Conservation (phyloP, 352 stramenopile genomes). For the Phytophthora ramorum region DNA sequence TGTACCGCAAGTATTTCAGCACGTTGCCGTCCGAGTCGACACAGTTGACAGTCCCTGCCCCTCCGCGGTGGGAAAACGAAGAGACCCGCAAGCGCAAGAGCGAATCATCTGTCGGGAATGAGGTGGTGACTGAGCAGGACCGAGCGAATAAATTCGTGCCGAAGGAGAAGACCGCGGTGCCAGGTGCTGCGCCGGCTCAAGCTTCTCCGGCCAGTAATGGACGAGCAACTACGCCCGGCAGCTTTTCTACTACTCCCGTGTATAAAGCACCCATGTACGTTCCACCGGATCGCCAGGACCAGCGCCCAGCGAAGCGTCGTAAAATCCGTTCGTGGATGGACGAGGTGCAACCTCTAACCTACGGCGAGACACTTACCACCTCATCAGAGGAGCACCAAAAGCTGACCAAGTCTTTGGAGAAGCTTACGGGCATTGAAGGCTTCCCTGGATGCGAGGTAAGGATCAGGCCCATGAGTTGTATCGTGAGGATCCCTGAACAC, state of each 20-base stretch:
- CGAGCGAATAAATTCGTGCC: constrained; percentile 64
- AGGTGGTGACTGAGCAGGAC: constrained; percentile 79
- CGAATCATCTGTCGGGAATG: constrained; percentile 49
- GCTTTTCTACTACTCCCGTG: constrained; percentile 46
- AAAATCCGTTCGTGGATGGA: constrained; percentile 91
- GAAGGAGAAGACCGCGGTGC: constrained; percentile 37
- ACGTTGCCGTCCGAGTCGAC: constrained; percentile 63
- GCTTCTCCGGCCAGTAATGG: constrained; percentile 34
- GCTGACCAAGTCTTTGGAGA: constrained; percentile 59
- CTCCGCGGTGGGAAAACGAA: constrained; percentile 75
- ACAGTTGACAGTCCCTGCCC: constrained; percentile 52
- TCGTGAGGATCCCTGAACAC: not conserved
- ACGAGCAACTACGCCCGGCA: constrained; percentile 28
- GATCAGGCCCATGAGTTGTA: not conserved
- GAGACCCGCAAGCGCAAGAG: constrained; percentile 46
- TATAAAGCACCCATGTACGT: constrained; percentile 84
- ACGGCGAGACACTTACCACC: constrained; percentile 61
- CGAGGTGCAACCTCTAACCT: constrained; percentile 69
- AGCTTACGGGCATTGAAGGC: constrained; percentile 74
- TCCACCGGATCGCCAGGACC: constrained; percentile 61
- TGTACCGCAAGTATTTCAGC: constrained; percentile 86
- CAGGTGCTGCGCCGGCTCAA: constrained; percentile 12
- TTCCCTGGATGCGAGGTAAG: constrained; percentile 87
- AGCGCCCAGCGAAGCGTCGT: constrained; percentile 72
- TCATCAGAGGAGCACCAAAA: constrained; percentile 75